These are phyloP conservation scores for Cymbidium sinense DNA, from an alignment of 106 monocot genomes.

Conservation along the genomic window DNA sequence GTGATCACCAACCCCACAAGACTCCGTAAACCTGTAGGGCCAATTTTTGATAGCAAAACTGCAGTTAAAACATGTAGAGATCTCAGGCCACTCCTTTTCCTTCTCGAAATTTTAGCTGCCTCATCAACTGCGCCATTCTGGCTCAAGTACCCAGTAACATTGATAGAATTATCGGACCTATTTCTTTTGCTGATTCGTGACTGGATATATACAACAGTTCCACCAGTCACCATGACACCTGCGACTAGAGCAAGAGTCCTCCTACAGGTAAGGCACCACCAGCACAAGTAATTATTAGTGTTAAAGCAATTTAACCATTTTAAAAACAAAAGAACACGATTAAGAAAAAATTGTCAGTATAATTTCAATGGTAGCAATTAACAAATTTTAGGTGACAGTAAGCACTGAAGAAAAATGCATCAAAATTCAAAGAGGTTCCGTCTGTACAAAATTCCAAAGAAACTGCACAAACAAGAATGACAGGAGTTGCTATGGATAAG, in stretches of 20 bases:
- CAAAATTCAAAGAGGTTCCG: background rate
- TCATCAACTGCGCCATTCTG: conserved; percentile 42
- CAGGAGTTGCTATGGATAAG: background rate
- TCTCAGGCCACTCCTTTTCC: conserved; percentile 44
- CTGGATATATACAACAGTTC: conserved; percentile 67
- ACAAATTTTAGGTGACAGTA: background rate
- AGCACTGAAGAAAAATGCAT: background rate
- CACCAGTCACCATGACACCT: conserved; percentile 62
- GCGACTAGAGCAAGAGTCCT: conserved; percentile 59
- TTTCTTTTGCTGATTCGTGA: conserved; percentile 28
- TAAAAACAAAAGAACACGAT: background rate
- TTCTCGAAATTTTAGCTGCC: conserved; percentile 20
- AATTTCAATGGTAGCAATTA: background rate
- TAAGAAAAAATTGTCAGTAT: background rate
- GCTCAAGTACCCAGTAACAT: background rate
- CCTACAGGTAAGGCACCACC: conserved; percentile 29
- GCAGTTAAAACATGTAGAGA: conserved; percentile 80
- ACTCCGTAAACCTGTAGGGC: conserved; percentile 45
- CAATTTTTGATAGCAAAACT: conserved; percentile 74
- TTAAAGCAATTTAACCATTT: background rate
- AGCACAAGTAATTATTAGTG: background rate
- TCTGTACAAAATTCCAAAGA: background rate
- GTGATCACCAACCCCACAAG: conserved; percentile 62
- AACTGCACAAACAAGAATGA: background rate
- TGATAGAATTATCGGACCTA: conserved; percentile 5